Evolutionary conservation across 805 yeast species (phyloP).

Genomic region (Lachancea thermotolerans): DNA sequence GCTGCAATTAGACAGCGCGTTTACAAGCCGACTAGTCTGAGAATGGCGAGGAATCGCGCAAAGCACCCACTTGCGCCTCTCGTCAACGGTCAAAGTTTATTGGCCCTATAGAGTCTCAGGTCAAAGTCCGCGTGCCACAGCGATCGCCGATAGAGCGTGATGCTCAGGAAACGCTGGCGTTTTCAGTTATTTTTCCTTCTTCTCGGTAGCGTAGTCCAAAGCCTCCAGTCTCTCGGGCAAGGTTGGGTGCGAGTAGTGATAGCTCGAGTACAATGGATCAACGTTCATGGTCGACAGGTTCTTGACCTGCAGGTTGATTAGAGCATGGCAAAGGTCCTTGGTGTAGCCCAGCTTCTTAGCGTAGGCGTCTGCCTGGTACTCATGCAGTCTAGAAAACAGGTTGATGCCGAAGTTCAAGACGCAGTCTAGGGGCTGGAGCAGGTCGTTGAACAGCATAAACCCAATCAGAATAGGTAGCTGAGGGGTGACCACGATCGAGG

Average conservation of each 20-base stretch:
- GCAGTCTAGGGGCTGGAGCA: slow-evolving; percentile 72
- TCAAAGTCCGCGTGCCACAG: too few relatives aligned
- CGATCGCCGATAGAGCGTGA: too few relatives aligned
- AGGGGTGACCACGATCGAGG: slow-evolving; percentile 25
- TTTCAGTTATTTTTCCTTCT: slow-evolving; percentile 18
- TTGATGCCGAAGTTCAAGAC: slow-evolving; percentile 60
- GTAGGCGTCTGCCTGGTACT: slow-evolving; percentile 87
- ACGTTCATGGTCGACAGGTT: slow-evolving; percentile 84
- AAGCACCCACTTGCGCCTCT: too few relatives aligned
- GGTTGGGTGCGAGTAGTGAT: slow-evolving; percentile 88
- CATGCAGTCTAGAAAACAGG: slow-evolving; percentile 73
- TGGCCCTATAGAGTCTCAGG: too few relatives aligned
- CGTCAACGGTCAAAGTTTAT: too few relatives aligned
- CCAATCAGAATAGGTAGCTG: slow-evolving; percentile 76
- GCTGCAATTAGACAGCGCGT: too few relatives aligned
- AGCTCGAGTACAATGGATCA: slow-evolving; percentile 83
- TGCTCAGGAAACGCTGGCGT: not conserved
- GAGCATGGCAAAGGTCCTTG: slow-evolving; percentile 57
- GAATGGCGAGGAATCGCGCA: too few relatives aligned
- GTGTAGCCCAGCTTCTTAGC: slow-evolving; percentile 73
- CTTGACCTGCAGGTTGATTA: slow-evolving; percentile 70
- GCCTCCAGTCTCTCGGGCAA: slow-evolving; percentile 83
- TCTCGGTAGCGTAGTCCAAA: slow-evolving; percentile 40
- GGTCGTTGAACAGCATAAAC: slow-evolving; percentile 68
- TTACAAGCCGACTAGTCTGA: too few relatives aligned